phyloP scores from a whole-genome alignment of 2,329 filamentous ascomycete genomes.

The Dactylellina drechsleri region DNA sequence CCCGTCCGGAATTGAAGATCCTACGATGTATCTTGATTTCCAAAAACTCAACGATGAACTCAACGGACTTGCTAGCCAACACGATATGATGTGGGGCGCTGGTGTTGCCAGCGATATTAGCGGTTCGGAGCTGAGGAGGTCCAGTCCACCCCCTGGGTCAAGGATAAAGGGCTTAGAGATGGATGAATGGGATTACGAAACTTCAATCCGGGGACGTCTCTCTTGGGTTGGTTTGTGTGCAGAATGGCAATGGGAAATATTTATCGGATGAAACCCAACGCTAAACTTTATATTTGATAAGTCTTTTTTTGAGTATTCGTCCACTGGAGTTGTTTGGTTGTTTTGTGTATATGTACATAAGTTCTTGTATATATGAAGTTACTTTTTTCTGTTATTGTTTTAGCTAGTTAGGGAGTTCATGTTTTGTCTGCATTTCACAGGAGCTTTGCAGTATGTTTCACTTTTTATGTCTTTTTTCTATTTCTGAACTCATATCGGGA shows the following conservation, averaged over 20 bases:
- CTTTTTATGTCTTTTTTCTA: conserved; percentile 14
- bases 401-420: background rate
- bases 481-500: no score
- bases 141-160: conserved; percentile 40
- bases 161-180: conserved; percentile 48
- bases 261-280: conserved; percentile 33
- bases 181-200: conserved; percentile 54
- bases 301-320: no score
- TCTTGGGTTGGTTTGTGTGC: conserved; percentile 52
- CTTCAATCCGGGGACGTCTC: conserved; percentile 46
- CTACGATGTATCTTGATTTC: conserved; percentile 53
- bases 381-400: conserved; percentile 23
- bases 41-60: conserved; percentile 49
- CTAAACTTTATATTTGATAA: no score
- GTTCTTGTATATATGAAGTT: conserved; percentile 14
- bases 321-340: no score
- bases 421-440: background rate
- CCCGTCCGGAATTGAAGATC: conserved; percentile 43
- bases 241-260: conserved; percentile 53
- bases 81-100: conserved; percentile 47
- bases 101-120: conserved; percentile 18
- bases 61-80: conserved; percentile 30
- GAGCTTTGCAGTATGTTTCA: conserved; percentile 20
- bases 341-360: no score
- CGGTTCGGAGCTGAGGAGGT: conserved; percentile 25